Base-by-base conservation (phyloP, 2,329 filamentous ascomycete genomes). In the Dendrostoma leiphaemia region DNA sequence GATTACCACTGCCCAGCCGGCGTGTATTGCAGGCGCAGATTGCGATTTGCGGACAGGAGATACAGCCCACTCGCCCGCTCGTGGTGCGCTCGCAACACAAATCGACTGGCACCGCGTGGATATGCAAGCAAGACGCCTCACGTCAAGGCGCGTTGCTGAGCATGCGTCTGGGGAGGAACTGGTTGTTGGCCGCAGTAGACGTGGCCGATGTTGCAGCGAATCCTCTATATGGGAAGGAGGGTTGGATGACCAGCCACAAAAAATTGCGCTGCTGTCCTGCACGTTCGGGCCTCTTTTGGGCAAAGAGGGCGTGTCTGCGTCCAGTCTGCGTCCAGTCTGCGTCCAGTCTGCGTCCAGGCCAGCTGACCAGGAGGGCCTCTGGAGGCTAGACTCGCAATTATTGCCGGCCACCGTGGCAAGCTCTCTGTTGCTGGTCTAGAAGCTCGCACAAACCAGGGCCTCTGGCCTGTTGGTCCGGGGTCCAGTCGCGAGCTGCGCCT, bases 181-280 rank as follows among this genome's bases (percentile, higher is more conserved):
- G 48, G 48, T 40, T 32, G 53, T 52, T 51, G 53, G 49, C 48
- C 37, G 24, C 43, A 56, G 29, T 21, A 34, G 19, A 32, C 40
- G 53, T 44, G 53, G 48, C 44, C 51, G 47, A 41, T 44, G 53
- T 56, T 40, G 53, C 48, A 52, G 24, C 37, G 44, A 37, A n/a
- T 19, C 9, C 29, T 26, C 19, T 17, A 26, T 2, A 32, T 15
- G 17, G 17, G 26, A 6, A 15, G 9, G 26, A 12, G 4, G 17
- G 2, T 8, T 5, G 21, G 24, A 29, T 28, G 38, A 26, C 48
- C 48, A 51, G 48, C 48, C 48, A 51, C 48, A 19, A 28, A 19
- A 43, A 51, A 43, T 34, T 46, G 28, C 19, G 10, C 29, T 51
- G 35, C 38, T n/a, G 38, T 23, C 38, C 38, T 41, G 37, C 37